These are phyloP conservation scores for Ilex paraguariensis DNA, from an alignment of 305 asterid species.

Conservation along the genomic window DNA sequence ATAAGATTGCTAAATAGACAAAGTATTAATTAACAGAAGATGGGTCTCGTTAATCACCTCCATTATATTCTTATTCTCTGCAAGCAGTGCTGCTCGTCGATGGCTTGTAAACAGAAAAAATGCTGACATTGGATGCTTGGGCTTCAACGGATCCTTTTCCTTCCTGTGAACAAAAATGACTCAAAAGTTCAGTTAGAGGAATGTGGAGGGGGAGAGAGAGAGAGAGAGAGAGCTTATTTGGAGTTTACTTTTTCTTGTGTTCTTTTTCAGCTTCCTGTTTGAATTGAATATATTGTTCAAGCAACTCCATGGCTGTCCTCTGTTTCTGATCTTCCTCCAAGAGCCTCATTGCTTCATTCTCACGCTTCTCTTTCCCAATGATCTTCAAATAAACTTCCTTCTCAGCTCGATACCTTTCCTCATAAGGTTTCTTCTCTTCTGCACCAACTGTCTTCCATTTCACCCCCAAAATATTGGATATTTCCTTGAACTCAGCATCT, in stretches of 20 bases:
- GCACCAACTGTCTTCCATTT: constrained; percentile 72
- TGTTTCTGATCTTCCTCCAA: constrained; percentile 87
- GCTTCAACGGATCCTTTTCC: constrained; percentile 84
- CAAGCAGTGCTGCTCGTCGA: constrained; percentile 51
- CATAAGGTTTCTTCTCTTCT: constrained; percentile 83
- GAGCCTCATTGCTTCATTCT: constrained; percentile 72
- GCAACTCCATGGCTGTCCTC: constrained; percentile 81
- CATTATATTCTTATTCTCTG: constrained; percentile 52
- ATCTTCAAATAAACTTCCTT: constrained; percentile 70
- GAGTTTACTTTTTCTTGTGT: constrained; percentile 47
- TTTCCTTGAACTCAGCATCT: constrained; percentile 70
- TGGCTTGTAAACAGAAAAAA: constrained; percentile 65
- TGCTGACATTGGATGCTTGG: constrained; percentile 82
- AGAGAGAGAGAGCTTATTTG: not conserved
- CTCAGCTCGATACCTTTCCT: constrained; percentile 70
- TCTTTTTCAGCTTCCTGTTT: constrained; percentile 62
- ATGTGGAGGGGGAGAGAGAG: not conserved
- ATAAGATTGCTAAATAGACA: not conserved
- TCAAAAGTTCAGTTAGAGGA: not conserved
- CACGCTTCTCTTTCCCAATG: constrained; percentile 70
- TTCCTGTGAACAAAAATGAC: constrained; percentile 35
- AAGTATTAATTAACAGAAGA: not conserved
- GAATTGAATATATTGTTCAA: constrained; percentile 76
- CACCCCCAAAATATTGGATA: constrained; percentile 50
- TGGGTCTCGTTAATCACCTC: constrained; percentile 41